A percentile compares a stretch with the other conserved stretches of the same genome.
Evolutionary conservation across 257 asterid genomes (phyloP).

Genomic region (Solanum boliviense): DNA sequence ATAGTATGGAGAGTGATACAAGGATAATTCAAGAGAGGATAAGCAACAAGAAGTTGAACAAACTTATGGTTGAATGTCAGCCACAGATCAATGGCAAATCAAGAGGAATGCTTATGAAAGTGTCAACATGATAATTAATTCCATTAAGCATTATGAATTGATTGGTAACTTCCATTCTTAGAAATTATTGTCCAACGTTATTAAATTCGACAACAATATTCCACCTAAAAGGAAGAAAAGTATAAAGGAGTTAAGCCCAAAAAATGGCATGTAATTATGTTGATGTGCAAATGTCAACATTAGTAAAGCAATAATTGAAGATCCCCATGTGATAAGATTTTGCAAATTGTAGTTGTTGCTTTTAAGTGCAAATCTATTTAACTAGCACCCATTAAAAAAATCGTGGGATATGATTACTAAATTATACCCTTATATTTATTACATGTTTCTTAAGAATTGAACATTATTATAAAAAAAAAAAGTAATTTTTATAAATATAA

Average conservation of each 20-base stretch:
- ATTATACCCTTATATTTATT: too few relatives aligned
- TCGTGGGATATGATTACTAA: too few relatives aligned
- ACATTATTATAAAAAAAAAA: too few relatives aligned
- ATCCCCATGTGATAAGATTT: background rate
- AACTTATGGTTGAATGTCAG: conserved; percentile 52
- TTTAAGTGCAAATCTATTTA: background rate
- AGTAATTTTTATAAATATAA: too few relatives aligned
- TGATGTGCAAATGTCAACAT: background rate
- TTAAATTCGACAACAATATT: background rate
- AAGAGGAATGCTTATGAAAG: background rate
- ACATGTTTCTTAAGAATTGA: too few relatives aligned
- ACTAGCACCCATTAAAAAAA: too few relatives aligned
- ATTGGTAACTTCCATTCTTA: background rate
- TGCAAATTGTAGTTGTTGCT: background rate
- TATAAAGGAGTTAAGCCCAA: background rate
- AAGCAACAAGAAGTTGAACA: conserved; percentile 60
- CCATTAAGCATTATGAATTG: background rate
- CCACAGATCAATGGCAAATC: background rate
- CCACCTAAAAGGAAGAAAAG: background rate
- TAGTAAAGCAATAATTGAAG: background rate
- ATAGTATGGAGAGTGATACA: conserved; percentile 38
- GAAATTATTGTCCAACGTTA: background rate
- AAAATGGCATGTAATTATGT: background rate
- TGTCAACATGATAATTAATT: background rate
- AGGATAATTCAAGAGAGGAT: conserved; percentile 53